These are phyloP conservation scores for Nepenthes alata DNA, from an alignment of 179 eudicot genomes.

Conservation along the genomic window DNA sequence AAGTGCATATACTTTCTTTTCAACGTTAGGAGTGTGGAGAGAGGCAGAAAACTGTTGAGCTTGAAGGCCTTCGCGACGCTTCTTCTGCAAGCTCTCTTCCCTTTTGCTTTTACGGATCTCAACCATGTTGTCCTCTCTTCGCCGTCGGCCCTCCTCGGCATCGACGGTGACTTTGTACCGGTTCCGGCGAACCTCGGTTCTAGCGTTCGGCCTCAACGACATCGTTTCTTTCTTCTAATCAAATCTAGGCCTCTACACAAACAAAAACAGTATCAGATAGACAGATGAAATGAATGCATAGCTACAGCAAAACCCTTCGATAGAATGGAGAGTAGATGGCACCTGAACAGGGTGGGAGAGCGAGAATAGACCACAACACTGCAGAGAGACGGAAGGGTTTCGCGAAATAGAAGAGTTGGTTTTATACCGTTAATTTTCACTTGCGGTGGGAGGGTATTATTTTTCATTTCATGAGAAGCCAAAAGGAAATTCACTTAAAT, in stretches of 20 bases:
- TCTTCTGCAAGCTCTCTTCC: slow-evolving; percentile 73
- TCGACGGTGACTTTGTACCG: slow-evolving; percentile 72
- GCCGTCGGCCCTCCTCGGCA: slow-evolving; percentile 73
- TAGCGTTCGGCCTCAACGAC: slow-evolving; percentile 58
- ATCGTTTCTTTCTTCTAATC: slow-evolving; percentile 13
- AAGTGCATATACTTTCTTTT: slow-evolving; percentile 33
- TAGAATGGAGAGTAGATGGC: too few relatives aligned
- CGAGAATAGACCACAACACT: too few relatives aligned
- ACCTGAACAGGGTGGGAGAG: too few relatives aligned
- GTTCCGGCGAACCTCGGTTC: slow-evolving; percentile 61
- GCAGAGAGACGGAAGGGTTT: too few relatives aligned
- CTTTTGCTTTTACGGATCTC: slow-evolving; percentile 72
- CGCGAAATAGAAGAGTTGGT: too few relatives aligned
- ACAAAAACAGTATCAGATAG: neutral
- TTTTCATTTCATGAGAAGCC: too few relatives aligned
- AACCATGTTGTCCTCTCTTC: slow-evolving; percentile 75
- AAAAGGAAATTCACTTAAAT: too few relatives aligned
- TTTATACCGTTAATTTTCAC: too few relatives aligned
- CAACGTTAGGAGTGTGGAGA: slow-evolving; percentile 30
- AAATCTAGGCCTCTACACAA: neutral
- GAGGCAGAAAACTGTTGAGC: slow-evolving; percentile 24
- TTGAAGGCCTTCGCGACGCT: slow-evolving; percentile 68
- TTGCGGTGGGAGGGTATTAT: too few relatives aligned
- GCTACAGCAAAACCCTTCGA: too few relatives aligned
- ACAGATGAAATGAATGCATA: neutral